Conservation (phyloP, 805 yeast species). For the Lipomyces lipofer region DNA sequence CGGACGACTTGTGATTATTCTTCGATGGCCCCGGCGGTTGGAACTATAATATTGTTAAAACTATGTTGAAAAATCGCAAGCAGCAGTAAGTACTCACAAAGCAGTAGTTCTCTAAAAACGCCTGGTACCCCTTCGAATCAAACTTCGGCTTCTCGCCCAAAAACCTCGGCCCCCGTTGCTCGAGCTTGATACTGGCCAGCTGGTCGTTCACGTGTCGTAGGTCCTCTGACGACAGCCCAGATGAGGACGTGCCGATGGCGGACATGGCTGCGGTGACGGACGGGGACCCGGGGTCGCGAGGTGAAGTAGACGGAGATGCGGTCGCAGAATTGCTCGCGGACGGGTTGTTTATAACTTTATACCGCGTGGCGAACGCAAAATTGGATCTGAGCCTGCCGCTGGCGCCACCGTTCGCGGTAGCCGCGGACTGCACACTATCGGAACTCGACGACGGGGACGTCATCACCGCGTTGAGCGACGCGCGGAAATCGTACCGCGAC, state of each 20-base stretch:
- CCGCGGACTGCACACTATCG: slow-evolving; percentile 3
- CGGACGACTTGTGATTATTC: too few species aligned
- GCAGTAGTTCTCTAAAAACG: slow-evolving; percentile 44
- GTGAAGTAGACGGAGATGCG: background rate
- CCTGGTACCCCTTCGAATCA: slow-evolving; percentile 43
- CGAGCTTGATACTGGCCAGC: slow-evolving; percentile 19
- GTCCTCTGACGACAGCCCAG: slow-evolving; percentile 28
- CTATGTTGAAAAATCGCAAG: too few species aligned
- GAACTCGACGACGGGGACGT: slow-evolving; percentile 14
- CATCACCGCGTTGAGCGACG: slow-evolving; percentile 31
- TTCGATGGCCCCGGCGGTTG: too few species aligned
- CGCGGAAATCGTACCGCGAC: slow-evolving; percentile 38
- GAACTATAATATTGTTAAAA: too few species aligned
- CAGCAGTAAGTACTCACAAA: slow-evolving; percentile 33
- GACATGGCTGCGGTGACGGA: slow-evolving; percentile 1
- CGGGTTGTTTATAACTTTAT: slow-evolving; percentile 7
- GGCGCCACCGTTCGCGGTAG: background rate
- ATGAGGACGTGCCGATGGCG: slow-evolving; percentile 1
- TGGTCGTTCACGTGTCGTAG: slow-evolving; percentile 27
- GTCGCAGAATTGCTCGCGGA: background rate
- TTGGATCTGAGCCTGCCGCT: background rate
- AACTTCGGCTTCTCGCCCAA: slow-evolving; percentile 34
- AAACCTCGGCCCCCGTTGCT: background rate
- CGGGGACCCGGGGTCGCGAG: slow-evolving; percentile 8
- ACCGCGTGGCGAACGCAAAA: slow-evolving; percentile 10